These are phyloP conservation scores for Aspergillus spinulosporus DNA, from an alignment of 2,329 filamentous ascomycete species.

Conservation along the genomic window DNA sequence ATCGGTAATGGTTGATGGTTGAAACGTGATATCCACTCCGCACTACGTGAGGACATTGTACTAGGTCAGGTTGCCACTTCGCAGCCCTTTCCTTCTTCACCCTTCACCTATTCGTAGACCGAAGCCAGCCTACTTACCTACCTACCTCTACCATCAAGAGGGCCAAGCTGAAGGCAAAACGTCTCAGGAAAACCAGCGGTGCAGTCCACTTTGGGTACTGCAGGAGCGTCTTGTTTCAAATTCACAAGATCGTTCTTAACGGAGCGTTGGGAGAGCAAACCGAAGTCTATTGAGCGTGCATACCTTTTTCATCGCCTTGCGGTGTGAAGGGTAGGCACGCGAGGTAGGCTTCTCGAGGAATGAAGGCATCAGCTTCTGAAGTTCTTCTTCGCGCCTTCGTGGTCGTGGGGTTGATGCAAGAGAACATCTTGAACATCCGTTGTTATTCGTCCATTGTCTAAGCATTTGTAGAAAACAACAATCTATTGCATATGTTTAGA, in stretches of 20 bases:
- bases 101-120: neutral
- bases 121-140: neutral
- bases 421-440: conserved; percentile 42
- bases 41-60: too few relatives aligned
- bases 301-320: conserved; percentile 20
- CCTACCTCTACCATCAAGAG: neutral
- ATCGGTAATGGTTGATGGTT: too few relatives aligned
- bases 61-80: neutral
- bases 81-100: neutral
- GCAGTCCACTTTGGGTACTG: conserved; percentile 69
- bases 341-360: conserved; percentile 30
- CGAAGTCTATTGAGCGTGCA: conserved; percentile 27
- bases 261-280: conserved; percentile 73
- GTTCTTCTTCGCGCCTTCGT: conserved; percentile 20
- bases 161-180: conserved; percentile 6
- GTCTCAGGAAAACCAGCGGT: conserved; percentile 59
- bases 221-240: conserved; percentile 63
- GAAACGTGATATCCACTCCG: too few relatives aligned
- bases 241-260: conserved; percentile 71
- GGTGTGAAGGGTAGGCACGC: conserved; percentile 20
- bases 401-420: conserved; percentile 40
- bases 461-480: neutral
- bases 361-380: conserved; percentile 41
- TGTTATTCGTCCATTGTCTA: conserved; percentile 4
- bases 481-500: neutral